Base-by-base conservation (phyloP, 805 yeast genomes). In the Saccharomycopsis guyanensis region DNA sequence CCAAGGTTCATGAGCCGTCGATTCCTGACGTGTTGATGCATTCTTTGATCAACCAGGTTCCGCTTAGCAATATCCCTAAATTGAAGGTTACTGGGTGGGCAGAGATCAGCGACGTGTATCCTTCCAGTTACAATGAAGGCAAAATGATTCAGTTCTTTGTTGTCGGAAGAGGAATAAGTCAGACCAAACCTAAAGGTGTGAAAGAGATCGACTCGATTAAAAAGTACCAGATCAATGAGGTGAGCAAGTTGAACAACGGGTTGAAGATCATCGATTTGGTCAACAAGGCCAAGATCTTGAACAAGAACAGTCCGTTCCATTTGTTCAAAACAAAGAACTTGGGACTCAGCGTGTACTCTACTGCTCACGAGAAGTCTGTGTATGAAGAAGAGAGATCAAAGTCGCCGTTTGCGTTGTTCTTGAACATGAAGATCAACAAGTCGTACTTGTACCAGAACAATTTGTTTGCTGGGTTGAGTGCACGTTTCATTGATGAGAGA, bases 21-120 rank as follows among this genome's bases (percentile, higher is more conserved):
- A 69, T 84, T 12, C 73, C 95, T 0, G 96, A 88, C 60, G 71
- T 86, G 40, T 65, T 91, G 49, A 86, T 89, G 95, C 95, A 89
- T 57, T 86, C 96, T 0, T 69, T 91, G 58, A 77, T 85, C 25
- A 91, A 91, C 59, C 94, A 86, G 56, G 81, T 80, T 20, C 93
- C 95, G 0, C 69, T 91, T 36, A 73, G 48, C 53, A 69, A 74
- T 34, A 64, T 88, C 15, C 96, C 97, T 0, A 66, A 68, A 23
- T 69, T 91, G 68, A 68, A 66, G 50, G 96, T 89, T 4, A 69
- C 67, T 10, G 71, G 74, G 3, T 86, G 93, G 85, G 72, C 82
- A 23, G 68, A 71, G 10, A 76, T 88, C 5, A 70, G 72, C 29
- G 73, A 78, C 27, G 66, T 82, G 2, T 61, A 71, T 18, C 75